Evolutionary conservation across 352 stramenopile species (phyloP).

Genomic region (Phytophthora pini): DNA sequence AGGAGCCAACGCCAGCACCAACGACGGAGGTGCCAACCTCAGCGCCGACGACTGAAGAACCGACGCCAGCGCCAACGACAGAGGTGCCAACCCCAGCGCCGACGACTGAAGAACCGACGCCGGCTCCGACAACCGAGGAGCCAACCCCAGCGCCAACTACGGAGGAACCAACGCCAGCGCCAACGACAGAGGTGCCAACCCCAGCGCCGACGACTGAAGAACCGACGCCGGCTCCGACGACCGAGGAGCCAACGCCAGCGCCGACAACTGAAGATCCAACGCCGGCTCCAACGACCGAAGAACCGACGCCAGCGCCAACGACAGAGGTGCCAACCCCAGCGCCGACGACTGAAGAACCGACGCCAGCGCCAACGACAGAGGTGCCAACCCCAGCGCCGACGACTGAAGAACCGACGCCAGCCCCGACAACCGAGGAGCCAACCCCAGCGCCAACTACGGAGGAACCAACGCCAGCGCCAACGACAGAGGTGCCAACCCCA

Average conservation of each 20-base stretch:
- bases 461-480: neutral
- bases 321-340: neutral
- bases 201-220: neutral
- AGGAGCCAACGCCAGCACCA: neutral
- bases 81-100: neutral
- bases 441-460: neutral
- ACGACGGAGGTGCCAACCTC: neutral
- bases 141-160: neutral
- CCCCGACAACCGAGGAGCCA: neutral
- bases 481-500: too few species aligned
- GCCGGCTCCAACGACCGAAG: neutral
- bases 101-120: neutral
- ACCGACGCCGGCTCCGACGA: neutral
- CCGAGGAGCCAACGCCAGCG: neutral
- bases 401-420: neutral
- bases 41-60: neutral
- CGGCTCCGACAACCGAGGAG: neutral
- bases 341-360: neutral
- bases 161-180: neutral
- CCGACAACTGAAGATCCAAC: neutral
- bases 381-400: neutral
- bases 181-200: neutral
- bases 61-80: neutral
- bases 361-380: neutral
- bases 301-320: neutral